Evolutionary conservation across 1,284 basidiomycete species (phyloP), one percentile per base, ranked within the genome.

Genomic region (Ceratobasidium sp.): DNA sequence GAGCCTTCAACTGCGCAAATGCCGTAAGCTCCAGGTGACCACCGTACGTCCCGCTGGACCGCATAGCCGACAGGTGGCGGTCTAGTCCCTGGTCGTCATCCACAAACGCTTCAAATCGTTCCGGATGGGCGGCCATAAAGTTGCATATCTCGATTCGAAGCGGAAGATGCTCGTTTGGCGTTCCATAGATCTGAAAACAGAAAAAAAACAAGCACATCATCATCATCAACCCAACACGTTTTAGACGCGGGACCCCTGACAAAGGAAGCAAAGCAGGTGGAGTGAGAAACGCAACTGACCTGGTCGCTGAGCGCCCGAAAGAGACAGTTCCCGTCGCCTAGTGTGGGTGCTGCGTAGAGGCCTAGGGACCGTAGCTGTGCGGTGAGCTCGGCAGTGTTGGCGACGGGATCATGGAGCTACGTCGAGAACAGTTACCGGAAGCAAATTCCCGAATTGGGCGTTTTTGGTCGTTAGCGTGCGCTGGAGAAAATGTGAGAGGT

Each of bases 1-100:
- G 89, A 69, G 88, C 87, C 77, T 89, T 89, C 86, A 95, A 89
- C 81, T 96, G 94, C 1, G 96, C 93, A 84, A 97, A 97, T 0
- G 95, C 95, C 18, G 93, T 94, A 10, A 97, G 88, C 84, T 97
- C 96, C 82, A 97, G 89, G 84, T 97, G 95, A 0, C 95, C 96
- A 53, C 95, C 96, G 81, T 97, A 97, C 0, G 95, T 96, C 40
- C 92, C 95, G 91, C 83, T 79, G 83, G 79, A 7, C n/a, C 92
- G 86, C 94, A 95, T 95, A 81, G 91, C 92, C 68, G 87, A 84
- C 53, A 96, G 84, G 85, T 96, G 94, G 0, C 88, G 88, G 20
- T 90, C 90, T 77, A 95, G 86, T 20, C 93, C 92, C 70, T 93
- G 88, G 82, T 95, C 95, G 82, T 95, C 94, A 83, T 97, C 96